A percentile compares a stretch with the other conserved stretches of the same genome.
Conservation (phyloP, 176 grass and related monocot genomes). For the Melocanna baccifera region DNA sequence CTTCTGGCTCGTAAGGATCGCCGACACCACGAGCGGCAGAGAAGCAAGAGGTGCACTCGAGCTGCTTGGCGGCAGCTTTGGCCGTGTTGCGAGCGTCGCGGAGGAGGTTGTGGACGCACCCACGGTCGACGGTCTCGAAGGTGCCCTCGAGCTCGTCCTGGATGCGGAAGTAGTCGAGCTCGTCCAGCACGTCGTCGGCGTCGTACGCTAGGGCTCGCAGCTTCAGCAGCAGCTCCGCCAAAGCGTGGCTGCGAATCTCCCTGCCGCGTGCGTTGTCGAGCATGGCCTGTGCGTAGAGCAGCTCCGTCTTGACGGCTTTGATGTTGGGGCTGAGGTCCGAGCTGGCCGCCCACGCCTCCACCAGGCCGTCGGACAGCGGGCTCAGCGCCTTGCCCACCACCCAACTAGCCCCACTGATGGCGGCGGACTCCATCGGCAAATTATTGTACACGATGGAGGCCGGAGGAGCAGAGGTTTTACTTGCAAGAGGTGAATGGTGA, state of each 20-base stretch:
- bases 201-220: neutral
- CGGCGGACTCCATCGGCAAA: too few relatives aligned
- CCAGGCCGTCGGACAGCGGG: neutral
- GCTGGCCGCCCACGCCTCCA: neutral
- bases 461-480: too few relatives aligned
- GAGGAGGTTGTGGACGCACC: neutral
- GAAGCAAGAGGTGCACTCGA: neutral
- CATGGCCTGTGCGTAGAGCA: neutral
- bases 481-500: too few relatives aligned
- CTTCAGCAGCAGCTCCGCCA: neutral
- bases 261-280: neutral
- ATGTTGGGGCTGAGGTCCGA: neutral
- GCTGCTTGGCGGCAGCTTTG: neutral
- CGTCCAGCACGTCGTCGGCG: too few relatives aligned
- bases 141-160: slow-evolving; percentile 1
- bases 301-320: neutral
- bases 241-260: neutral
- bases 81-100: neutral
- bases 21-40: neutral
- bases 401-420: too few relatives aligned
- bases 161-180: slow-evolving; percentile 34
- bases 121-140: neutral
- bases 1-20: too few relatives aligned
- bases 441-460: too few relatives aligned
- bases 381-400: neutral